phyloP scores from a whole-genome alignment of 2,329 filamentous ascomycete species.

The Myriosclerotinia scirpicola region DNA sequence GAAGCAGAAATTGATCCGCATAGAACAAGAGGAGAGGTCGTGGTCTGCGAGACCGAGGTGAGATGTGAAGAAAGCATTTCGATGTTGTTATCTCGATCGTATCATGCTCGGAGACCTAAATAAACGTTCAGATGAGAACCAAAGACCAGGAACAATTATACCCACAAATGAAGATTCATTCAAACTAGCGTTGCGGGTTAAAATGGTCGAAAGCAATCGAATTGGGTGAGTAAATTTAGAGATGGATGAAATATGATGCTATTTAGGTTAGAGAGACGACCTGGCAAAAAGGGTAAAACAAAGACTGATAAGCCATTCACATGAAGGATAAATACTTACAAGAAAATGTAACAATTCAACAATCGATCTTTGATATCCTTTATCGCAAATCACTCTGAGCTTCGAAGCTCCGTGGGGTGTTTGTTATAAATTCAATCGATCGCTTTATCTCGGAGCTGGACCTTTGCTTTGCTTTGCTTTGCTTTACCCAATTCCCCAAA shows the following conservation, averaged over 20 bases:
- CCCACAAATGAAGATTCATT: constrained; percentile 1
- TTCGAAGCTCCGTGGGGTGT: neutral
- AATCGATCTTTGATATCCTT: neutral
- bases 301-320: neutral
- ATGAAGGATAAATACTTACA: neutral
- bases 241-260: neutral
- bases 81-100: constrained; percentile 24
- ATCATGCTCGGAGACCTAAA: constrained; percentile 28
- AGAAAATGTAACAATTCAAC: neutral
- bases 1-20: constrained; percentile 24
- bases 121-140: neutral
- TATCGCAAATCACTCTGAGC: neutral
- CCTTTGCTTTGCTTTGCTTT: neutral
- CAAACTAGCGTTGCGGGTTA: neutral
- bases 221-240: too few relatives aligned
- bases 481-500: too few relatives aligned
- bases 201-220: neutral
- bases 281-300: neutral
- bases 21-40: constrained; percentile 22
- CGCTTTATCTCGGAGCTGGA: neutral
- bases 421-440: neutral
- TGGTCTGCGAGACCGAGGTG: constrained; percentile 28
- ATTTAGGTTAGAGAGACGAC: constrained; percentile 8
- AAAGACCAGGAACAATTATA: neutral
- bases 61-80: constrained; percentile 37